Evolutionary conservation across 768 basidiomycete genomes (phyloP), one percentile per base, ranked within the genome.

Genomic region (Porphyrellus cyaneotinctus): DNA sequence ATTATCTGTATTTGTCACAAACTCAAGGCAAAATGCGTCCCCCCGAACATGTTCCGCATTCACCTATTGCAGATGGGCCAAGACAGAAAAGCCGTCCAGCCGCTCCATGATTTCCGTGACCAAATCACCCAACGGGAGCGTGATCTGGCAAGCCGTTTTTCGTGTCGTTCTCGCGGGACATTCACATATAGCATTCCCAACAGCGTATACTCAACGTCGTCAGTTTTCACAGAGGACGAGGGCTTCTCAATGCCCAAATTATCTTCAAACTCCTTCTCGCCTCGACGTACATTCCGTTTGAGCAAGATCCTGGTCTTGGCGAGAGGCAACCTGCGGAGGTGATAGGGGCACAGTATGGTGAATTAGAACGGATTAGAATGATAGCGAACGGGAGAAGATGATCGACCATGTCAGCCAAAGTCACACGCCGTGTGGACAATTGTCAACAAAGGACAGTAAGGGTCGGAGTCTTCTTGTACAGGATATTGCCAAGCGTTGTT

Each of bases 51-150:
- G 61, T 61, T 66, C 58, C 58, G 58, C 2, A 58, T 65, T 12
- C 57, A 65, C 32, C 23, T 66, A 17, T 31, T 65, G 41, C 64
- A 65, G 46, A 60, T 65, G 56, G 64, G 64, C 1, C 51, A 58
- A 0, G 58, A 65, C 32, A 58, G 61, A 39, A 66, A 44, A 22
- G 64, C 51, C 13, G 57, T 63, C 49, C 32, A 51, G 43, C 64
- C 64, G 4, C 53, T 65, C 14, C 51, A 61, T 9, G 58, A 61
- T 41, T 58, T 65, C 48, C 58, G 57, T 31, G 61, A 66, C 15
- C 54, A 49, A 24, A 28, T 66, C 18, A 54, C 50, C 4, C 51
- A 53, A 18, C 43, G 48, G 22, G 64, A 63, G 39, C 47, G 42
- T 11, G 48, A 54, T 15, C 58, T 61, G 51, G 61, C 33, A 22